Evolutionary conservation across 2,329 filamentous ascomycete species (phyloP).

Genomic region (Sarocladium brachiariae): DNA sequence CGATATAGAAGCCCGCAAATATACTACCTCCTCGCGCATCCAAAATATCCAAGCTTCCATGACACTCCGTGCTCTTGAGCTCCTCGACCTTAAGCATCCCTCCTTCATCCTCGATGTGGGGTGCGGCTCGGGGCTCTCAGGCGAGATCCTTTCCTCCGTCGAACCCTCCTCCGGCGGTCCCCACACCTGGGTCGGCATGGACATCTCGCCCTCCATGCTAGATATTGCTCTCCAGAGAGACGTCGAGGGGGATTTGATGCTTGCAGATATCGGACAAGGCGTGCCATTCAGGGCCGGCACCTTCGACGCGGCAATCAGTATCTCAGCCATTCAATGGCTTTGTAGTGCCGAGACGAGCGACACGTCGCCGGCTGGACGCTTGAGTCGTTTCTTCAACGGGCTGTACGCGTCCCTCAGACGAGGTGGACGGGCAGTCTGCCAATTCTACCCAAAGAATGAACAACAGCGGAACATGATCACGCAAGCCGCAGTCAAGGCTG

Average conservation of each 20-base stretch:
- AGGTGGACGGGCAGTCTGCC: slow-evolving; percentile 85
- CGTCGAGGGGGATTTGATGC: slow-evolving; percentile 86
- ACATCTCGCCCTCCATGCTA: slow-evolving; percentile 94
- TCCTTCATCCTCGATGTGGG: slow-evolving; percentile 94
- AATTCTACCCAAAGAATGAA: slow-evolving; percentile 98
- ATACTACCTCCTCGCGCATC: slow-evolving; percentile 93
- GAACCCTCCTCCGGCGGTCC: slow-evolving; percentile 67
- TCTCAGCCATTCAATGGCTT: slow-evolving; percentile 96
- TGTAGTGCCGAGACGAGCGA: slow-evolving; percentile 91
- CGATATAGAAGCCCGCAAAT: slow-evolving; percentile 91
- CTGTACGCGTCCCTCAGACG: slow-evolving; percentile 78
- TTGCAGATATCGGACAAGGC: slow-evolving; percentile 92
- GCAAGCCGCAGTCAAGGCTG: slow-evolving; percentile 81
- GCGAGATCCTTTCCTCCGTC: slow-evolving; percentile 81
- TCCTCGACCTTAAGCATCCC: slow-evolving; percentile 72
- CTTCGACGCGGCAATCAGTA: slow-evolving; percentile 93
- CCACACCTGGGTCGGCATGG: slow-evolving; percentile 96
- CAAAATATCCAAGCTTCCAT: slow-evolving; percentile 92
- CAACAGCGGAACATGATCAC: slow-evolving; percentile 88
- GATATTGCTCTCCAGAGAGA: slow-evolving; percentile 87
- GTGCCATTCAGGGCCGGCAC: slow-evolving; percentile 86
- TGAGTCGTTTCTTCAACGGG: slow-evolving; percentile 86
- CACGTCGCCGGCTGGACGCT: slow-evolving; percentile 68
- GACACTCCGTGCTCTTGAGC: slow-evolving; percentile 87
- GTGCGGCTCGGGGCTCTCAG: slow-evolving; percentile 89